Percentiles rank a stretch among this genome's conserved stretches.
Conservation (phyloP, 2,329 filamentous ascomycete species). For the Ophiostoma fasciatum region DNA sequence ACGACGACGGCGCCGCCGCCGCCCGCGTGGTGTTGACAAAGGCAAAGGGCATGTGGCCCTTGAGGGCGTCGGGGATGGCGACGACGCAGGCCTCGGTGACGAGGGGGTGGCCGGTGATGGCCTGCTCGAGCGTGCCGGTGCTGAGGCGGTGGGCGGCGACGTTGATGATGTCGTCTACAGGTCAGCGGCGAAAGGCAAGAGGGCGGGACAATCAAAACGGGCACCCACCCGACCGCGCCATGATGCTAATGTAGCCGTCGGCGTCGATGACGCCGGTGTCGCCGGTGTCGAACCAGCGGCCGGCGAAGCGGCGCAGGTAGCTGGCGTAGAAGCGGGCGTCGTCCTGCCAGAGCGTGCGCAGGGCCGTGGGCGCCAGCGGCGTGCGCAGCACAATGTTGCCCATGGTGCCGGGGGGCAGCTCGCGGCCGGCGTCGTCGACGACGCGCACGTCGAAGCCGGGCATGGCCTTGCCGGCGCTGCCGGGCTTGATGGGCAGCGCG, state of each 20-base stretch:
- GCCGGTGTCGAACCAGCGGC: slow-evolving; percentile 79
- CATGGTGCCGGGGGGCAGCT: slow-evolving; percentile 59
- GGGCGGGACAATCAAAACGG: neutral
- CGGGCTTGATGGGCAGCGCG: slow-evolving; percentile 53
- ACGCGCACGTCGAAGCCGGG: slow-evolving; percentile 79
- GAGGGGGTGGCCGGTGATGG: slow-evolving; percentile 62
- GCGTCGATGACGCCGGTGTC: slow-evolving; percentile 77
- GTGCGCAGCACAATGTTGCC: slow-evolving; percentile 80
- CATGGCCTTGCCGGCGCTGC: slow-evolving; percentile 81
- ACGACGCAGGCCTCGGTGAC: slow-evolving; percentile 80
- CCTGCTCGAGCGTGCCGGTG: slow-evolving; percentile 82
- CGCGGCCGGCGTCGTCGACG: slow-evolving; percentile 65
- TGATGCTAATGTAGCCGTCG: slow-evolving; percentile 51
- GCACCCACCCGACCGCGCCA: slow-evolving; percentile 31
- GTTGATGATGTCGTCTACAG: slow-evolving; percentile 73
- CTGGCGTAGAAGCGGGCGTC: slow-evolving; percentile 73
- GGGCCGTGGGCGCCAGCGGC: slow-evolving; percentile 72
- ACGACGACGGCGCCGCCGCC: slow-evolving; percentile 25
- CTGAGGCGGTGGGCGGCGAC: slow-evolving; percentile 88
- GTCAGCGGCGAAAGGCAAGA: too few species aligned
- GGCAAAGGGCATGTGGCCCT: slow-evolving; percentile 84
- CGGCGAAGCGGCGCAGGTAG: slow-evolving; percentile 69
- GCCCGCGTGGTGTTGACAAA: slow-evolving; percentile 50
- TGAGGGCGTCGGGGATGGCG: slow-evolving; percentile 69
- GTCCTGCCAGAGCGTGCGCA: slow-evolving; percentile 75